Evolutionary conservation across 495 filamentous ascomycete genomes (phyloP), one percentile per base, ranked within the genome.

Genomic region (Hyaloscypha variabilis): DNA sequence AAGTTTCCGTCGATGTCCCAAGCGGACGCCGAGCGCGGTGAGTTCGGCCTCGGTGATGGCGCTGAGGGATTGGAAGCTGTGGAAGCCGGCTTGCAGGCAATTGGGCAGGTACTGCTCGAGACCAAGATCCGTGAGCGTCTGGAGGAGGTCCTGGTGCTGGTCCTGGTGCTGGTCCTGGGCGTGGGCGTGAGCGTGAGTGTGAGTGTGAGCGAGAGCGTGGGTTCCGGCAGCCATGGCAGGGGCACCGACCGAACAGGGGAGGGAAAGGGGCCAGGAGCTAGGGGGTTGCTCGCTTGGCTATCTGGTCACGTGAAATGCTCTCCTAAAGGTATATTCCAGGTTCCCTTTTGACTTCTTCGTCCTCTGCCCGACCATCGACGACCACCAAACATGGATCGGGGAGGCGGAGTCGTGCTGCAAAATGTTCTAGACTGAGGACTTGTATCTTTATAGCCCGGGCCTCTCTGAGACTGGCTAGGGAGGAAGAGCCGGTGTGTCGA

Each of bases 101-200:
- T 54, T 28, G 51, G 51, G 51, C 8, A 54, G 51, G 19, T 54
- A 54, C 25, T 54, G 51, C 25, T 54, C 51, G 17, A 54, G 51
- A 28, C 51, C 51, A 1, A 54, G 51, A 25, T 54, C 51, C 26
- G 25, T 28, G 51, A 54, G 51, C 23, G 25, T 25, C 11, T 17
- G 51, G 13, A 25, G 21, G 19, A 54, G 51, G 21, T 54, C 51
- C 51, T n/a, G n/a, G n/a, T n/a, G n/a, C n/a, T n/a, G n/a, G n/a
- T n/a, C n/a, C n/a, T n/a, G n/a, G n/a, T n/a, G n/a, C n/a, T n/a
- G n/a, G n/a, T n/a, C n/a, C n/a, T n/a, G n/a, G n/a, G n/a, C n/a
- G n/a, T n/a, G n/a, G n/a, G n/a, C n/a, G n/a, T n/a, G n/a, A n/a
- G n/a, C n/a, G n/a, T n/a, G n/a, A n/a, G n/a, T n/a, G n/a, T n/a